Percentiles rank a stretch among this genome's conserved stretches.
These are phyloP conservation scores for Datura wrightii DNA, from an alignment of 257 asterid genomes.

Conservation along the genomic window DNA sequence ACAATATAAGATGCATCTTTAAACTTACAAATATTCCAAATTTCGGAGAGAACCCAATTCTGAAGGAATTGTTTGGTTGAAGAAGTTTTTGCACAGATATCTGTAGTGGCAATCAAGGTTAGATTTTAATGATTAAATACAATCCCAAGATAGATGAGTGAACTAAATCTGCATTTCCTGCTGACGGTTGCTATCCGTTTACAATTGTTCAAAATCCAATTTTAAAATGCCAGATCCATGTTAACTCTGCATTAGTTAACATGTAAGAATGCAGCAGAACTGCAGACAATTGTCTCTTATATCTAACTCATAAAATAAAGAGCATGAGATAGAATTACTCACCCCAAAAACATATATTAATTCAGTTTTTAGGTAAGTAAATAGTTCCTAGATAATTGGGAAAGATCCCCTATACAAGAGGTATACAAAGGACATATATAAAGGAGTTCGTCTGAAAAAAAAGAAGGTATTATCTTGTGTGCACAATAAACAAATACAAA, in stretches of 20 bases:
- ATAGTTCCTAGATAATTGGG: no score
- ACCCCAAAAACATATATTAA: no score
- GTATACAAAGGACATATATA: no score
- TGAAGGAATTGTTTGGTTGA: not conserved
- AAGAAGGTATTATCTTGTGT: no score
- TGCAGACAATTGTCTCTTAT: not conserved
- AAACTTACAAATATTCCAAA: not conserved
- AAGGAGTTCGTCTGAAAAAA: no score
- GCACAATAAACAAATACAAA: no score
- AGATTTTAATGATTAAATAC: not conserved
- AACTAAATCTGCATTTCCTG: not conserved
- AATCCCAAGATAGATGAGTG: not conserved
- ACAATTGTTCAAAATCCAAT: not conserved
- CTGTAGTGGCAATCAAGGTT: not conserved
- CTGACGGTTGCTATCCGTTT: not conserved
- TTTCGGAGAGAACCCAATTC: not conserved
- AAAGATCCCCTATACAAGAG: no score
- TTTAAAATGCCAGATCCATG: not conserved
- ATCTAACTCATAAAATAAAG: no score
- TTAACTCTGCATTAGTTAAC: not conserved
- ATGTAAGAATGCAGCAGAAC: not conserved
- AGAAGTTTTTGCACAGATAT: slow-evolving; percentile 14
- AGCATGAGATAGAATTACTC: no score
- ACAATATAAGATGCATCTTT: not conserved
- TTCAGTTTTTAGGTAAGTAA: no score